phyloP scores from a whole-genome alignment of 2,329 filamentous ascomycete species.

The Ilyonectria sp. region DNA sequence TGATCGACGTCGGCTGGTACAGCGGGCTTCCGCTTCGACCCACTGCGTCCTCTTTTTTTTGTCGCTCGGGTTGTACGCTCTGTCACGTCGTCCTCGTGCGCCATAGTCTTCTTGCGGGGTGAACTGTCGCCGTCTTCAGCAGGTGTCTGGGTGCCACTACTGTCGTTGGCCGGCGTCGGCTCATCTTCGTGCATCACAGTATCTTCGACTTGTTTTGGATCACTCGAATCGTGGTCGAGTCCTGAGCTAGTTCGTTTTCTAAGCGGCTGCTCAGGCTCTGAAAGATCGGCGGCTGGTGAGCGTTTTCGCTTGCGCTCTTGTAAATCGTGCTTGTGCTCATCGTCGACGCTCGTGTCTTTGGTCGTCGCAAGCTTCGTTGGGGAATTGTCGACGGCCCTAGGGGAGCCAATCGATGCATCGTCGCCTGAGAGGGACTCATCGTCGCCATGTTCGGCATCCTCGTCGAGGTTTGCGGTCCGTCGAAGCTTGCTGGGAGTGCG shows the following conservation, averaged over 20 bases:
- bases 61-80: slow-evolving; percentile 53
- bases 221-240: slow-evolving; percentile 56
- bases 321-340: slow-evolving; percentile 52
- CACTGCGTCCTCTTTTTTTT: slow-evolving; percentile 60
- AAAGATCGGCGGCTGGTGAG: slow-evolving; percentile 60
- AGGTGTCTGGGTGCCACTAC: slow-evolving; percentile 58
- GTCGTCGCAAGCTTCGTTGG: slow-evolving; percentile 52
- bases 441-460: slow-evolving; percentile 55
- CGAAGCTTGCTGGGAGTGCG: slow-evolving; percentile 85
- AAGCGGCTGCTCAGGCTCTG: slow-evolving; percentile 63
- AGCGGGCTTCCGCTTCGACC: slow-evolving; percentile 56
- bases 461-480: slow-evolving; percentile 59
- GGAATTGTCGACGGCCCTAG: slow-evolving; percentile 56
- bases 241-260: slow-evolving; percentile 70
- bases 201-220: slow-evolving; percentile 46
- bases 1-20: slow-evolving; percentile 49
- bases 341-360: slow-evolving; percentile 49
- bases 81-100: slow-evolving; percentile 50
- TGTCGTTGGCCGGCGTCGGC: slow-evolving; percentile 52
- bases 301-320: slow-evolving; percentile 67
- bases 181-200: slow-evolving; percentile 55
- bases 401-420: slow-evolving; percentile 58
- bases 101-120: slow-evolving; percentile 46
- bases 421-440: slow-evolving; percentile 60
- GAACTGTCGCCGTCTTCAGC: slow-evolving; percentile 63